Percentiles rank a stretch among this genome's conserved stretches.
Conservation (phyloP, 1,139 yeast genomes). For the Lodderomyces parapsilosis region DNA sequence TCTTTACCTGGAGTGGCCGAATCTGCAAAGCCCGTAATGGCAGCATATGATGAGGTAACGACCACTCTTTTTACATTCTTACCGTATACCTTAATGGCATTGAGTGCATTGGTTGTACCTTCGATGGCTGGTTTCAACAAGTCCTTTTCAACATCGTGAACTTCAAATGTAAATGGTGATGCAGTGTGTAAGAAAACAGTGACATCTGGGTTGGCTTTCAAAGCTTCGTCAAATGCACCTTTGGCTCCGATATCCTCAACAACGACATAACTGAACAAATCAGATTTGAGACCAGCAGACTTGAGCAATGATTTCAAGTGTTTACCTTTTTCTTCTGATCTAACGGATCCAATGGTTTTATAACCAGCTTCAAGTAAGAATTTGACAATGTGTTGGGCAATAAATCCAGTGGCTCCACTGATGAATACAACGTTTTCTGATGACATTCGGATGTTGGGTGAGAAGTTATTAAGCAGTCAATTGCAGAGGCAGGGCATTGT, state of each 20-base stretch:
- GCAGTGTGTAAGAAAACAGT: slow-evolving; percentile 30
- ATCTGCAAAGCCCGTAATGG: slow-evolving; percentile 15
- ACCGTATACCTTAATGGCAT: slow-evolving; percentile 22
- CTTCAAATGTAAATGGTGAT: slow-evolving; percentile 28
- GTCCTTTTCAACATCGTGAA: slow-evolving; percentile 25
- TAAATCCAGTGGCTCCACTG: slow-evolving; percentile 60
- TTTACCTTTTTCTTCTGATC: slow-evolving; percentile 28
- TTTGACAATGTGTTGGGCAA: slow-evolving; percentile 42
- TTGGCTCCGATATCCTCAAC: slow-evolving; percentile 24
- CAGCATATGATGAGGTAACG: slow-evolving; percentile 29
- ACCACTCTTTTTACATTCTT: slow-evolving; percentile 26
- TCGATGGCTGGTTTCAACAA: slow-evolving; percentile 31
- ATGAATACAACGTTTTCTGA: slow-evolving; percentile 31
- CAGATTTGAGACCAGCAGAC: slow-evolving; percentile 2
- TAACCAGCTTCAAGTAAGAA: slow-evolving; percentile 24
- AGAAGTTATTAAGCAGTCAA: no score
- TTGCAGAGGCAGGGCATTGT: no score
- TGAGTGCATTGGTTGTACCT: slow-evolving; percentile 30
- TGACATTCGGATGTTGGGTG: slow-evolving; percentile 4
- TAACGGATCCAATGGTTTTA: slow-evolving; percentile 28
- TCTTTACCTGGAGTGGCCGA: slow-evolving; percentile 15
- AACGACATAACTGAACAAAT: slow-evolving; percentile 25
- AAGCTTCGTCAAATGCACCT: slow-evolving; percentile 32
- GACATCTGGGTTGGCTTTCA: slow-evolving; percentile 28
- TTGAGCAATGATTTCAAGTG: slow-evolving; percentile 17